phyloP scores from a whole-genome alignment of 176 grass and related monocot species.

The Canna indica region DNA sequence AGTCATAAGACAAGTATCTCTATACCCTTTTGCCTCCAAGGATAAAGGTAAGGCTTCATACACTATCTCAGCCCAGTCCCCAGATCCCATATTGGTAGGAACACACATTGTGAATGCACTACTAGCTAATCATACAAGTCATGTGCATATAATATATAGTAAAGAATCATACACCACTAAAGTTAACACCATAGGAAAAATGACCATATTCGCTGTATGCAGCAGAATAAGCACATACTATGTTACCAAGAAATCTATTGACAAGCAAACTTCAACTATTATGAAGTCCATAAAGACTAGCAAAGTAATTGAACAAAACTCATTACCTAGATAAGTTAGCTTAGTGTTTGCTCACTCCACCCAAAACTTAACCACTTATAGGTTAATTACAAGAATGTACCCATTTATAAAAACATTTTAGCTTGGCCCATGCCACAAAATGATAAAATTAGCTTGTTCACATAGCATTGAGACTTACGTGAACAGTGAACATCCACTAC shows the following conservation, averaged over 20 bases:
- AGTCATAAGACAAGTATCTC: too few relatives aligned
- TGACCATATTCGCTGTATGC: neutral
- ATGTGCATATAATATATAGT: neutral
- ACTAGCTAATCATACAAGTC: too few relatives aligned
- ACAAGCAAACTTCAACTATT: neutral
- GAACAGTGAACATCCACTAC: too few relatives aligned
- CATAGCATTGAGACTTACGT: neutral
- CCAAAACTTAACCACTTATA: neutral
- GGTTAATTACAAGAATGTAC: neutral
- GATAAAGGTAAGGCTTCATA: too few relatives aligned
- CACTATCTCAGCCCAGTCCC: too few relatives aligned
- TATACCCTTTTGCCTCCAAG: too few relatives aligned
- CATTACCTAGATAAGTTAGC: neutral
- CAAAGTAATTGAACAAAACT: neutral
- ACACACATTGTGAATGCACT: too few relatives aligned
- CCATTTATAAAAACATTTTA: neutral
- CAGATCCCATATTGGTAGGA: too few relatives aligned
- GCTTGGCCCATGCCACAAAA: neutral
- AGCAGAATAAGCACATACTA: neutral
- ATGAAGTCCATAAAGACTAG: too few relatives aligned
- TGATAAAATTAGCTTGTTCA: neutral
- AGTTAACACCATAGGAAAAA: neutral
- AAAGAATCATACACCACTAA: neutral
- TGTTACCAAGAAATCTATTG: neutral
- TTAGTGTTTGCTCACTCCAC: neutral